Base-by-base conservation (phyloP, 768 basidiomycete genomes). In the Auricularia sp. region DNA sequence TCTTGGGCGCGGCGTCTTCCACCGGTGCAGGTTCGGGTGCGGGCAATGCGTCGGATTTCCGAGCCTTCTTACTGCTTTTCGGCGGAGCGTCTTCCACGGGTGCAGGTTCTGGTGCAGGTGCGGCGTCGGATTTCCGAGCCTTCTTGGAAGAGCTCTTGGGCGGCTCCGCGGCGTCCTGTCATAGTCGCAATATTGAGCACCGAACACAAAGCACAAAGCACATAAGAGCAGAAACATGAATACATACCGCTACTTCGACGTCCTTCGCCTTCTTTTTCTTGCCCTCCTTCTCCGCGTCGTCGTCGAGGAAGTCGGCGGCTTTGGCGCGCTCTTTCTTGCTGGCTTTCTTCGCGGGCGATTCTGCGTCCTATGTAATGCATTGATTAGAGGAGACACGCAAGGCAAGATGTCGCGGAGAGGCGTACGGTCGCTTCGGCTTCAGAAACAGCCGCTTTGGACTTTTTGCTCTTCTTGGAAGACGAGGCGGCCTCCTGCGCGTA, bases 261-360 rank as follows among this genome's bases (percentile, higher is more conserved):
- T 42, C 39, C 39, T 42, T 42, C 2, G 39, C 39, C 39, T 42
- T 42, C 39, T 42, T 42, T 42, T 53, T 64, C 63, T 62, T 65
- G 66, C 62, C 64, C 36, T 29, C 63, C 11, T 14, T 62, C 39
- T 61, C 66, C 51, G 16, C 34, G 18, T 29, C 66, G 8, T 58
- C 63, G 35, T 59, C 59, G 42, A 34, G 54, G 11, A 36, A 53
- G n/a, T 54, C 65, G 8, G 53, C 65, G n/a, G 34, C 44, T 62
- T 64, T 66, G 51, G 36, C 63, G 61, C 58, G 62, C 23, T 23
- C 44, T 54, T 64, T 60, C 61, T 44, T 63, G 34, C 54, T 35
- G 29, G 29, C 3, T 35, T 36, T 58, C 63, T 63, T 63, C 18
- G 47, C 16, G 6, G 47, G 18, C 1, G 47, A 51, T 18, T 16